Evolutionary conservation across 441 rosid genomes (phyloP).

Genomic region (Pelargonium fulgidum): DNA sequence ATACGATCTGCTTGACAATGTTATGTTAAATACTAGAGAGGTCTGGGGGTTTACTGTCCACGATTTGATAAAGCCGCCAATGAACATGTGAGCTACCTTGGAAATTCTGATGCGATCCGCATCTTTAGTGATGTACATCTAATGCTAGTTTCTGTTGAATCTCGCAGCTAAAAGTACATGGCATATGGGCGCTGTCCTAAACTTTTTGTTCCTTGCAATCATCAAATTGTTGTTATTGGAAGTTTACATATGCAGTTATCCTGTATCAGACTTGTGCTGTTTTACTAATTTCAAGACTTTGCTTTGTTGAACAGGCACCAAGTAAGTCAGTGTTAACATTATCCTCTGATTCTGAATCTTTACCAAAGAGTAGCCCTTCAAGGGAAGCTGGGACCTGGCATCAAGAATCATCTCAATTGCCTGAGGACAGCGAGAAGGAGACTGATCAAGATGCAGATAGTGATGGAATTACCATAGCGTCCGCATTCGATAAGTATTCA

Average conservation of each 20-base stretch:
- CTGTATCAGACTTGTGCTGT: slow-evolving; percentile 7
- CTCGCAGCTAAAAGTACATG: no score
- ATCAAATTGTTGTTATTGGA: neutral
- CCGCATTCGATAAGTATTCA: slow-evolving; percentile 22
- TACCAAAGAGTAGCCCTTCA: slow-evolving; percentile 32
- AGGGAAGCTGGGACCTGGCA: slow-evolving; percentile 21
- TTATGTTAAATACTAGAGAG: no score
- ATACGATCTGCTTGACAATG: no score
- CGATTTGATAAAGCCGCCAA: no score
- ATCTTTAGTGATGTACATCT: neutral
- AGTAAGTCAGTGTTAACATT: slow-evolving; percentile 34
- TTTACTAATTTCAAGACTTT: slow-evolving; percentile 5
- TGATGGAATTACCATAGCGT: slow-evolving; percentile 21
- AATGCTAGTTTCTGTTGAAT: no score
- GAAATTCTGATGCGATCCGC: no score
- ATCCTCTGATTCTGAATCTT: slow-evolving; percentile 53
- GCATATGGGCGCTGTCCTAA: no score
- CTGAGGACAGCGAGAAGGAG: slow-evolving; percentile 15
- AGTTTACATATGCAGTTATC: neutral
- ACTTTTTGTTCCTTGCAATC: neutral
- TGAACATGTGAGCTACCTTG: no score
- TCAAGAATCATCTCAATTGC: slow-evolving; percentile 23
- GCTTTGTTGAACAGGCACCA: slow-evolving; percentile 49
- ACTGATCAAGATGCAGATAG: slow-evolving; percentile 11
- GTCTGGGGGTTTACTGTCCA: no score